Evolutionary conservation across 768 basidiomycete genomes (phyloP), one percentile per base, ranked within the genome.

Genomic region (Rickenella mellea): DNA sequence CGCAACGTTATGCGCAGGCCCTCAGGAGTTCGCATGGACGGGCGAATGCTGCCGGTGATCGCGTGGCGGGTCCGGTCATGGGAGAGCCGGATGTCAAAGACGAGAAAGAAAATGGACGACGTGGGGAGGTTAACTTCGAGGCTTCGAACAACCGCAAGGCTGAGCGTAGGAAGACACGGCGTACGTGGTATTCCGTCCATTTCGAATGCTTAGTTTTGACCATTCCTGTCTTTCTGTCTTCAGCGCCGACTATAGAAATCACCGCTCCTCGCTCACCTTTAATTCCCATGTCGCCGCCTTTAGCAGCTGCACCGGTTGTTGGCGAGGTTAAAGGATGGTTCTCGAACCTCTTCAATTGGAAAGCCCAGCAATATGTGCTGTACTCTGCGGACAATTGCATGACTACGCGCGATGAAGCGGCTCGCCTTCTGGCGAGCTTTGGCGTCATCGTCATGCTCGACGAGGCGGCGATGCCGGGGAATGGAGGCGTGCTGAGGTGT

Each of bases 301-400:
- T 67, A 45, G 64, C 47, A 21, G 58, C 55, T 46, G 57, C 45
- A 19, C 83, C 83, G n/a, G 80, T 77, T 8, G 81, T 84, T 11
- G 81, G 81, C 44, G 86, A 88, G 59, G 79, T 88, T 62, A 85
- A 83, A 56, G 85, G 83, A 26, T 96, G 93, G 93, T 93, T 98
- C 63, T 87, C 89, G 17, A 94, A 86, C 51, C 67, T 98, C 24
- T 97, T 98, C 69, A 86, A 80, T 60, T 96, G 90, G 86, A 91
- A 86, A 55, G 68, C 71, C 25, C 74, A 77, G 41, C 62, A 69
- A 19, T 69, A 62, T 54, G 58, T 63, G 46, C 59, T 78, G 22
- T 82, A 79, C 55, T 85, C 83, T 4, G 49, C 61, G 12, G 69
- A 76, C 43, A 71, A 75, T 44, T 52, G 78, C 31, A 60, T 61